Evolutionary conservation across 208 protist species (phyloP).

Genomic region (Leishmania arabica): DNA sequence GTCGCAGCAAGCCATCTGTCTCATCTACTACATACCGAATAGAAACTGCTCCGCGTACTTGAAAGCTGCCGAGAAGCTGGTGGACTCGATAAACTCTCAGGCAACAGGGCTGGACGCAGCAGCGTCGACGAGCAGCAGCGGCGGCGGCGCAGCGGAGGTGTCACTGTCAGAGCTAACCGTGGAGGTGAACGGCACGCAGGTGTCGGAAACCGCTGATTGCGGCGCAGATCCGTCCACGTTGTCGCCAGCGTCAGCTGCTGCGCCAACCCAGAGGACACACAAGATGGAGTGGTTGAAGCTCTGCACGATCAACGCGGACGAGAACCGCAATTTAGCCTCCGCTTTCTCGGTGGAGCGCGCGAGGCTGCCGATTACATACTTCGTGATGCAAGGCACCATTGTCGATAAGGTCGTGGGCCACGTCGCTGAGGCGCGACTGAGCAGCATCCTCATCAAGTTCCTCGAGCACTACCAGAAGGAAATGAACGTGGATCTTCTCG

Average conservation of each 20-base stretch:
- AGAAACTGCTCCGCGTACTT: slow-evolving; percentile 73
- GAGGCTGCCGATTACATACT: slow-evolving; percentile 87
- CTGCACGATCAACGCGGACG: slow-evolving; percentile 85
- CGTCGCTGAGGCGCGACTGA: slow-evolving; percentile 53
- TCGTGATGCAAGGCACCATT: slow-evolving; percentile 90
- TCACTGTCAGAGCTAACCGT: background rate
- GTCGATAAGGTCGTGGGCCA: slow-evolving; percentile 80
- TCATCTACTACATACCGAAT: slow-evolving; percentile 74
- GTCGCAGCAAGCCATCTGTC: slow-evolving; percentile 89
- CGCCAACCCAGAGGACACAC: background rate
- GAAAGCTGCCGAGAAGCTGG: slow-evolving; percentile 57
- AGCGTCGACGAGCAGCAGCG: background rate
- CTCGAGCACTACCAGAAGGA: slow-evolving; percentile 88
- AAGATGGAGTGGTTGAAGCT: slow-evolving; percentile 77
- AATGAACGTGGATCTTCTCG: slow-evolving; percentile 81
- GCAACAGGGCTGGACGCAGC: slow-evolving; percentile 18
- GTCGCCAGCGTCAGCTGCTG: background rate
- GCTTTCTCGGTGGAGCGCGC: slow-evolving; percentile 87
- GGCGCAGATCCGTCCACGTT: background rate
- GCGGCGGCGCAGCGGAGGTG: too few relatives aligned
- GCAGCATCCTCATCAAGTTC: slow-evolving; percentile 80
- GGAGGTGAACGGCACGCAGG: background rate
- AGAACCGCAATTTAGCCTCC: slow-evolving; percentile 86
- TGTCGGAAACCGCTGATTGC: background rate
- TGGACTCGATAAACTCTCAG: slow-evolving; percentile 73